These are phyloP conservation scores for Arthrobotrys pseudoclavata DNA, from an alignment of 2,329 filamentous ascomycete species.

Conservation along the genomic window DNA sequence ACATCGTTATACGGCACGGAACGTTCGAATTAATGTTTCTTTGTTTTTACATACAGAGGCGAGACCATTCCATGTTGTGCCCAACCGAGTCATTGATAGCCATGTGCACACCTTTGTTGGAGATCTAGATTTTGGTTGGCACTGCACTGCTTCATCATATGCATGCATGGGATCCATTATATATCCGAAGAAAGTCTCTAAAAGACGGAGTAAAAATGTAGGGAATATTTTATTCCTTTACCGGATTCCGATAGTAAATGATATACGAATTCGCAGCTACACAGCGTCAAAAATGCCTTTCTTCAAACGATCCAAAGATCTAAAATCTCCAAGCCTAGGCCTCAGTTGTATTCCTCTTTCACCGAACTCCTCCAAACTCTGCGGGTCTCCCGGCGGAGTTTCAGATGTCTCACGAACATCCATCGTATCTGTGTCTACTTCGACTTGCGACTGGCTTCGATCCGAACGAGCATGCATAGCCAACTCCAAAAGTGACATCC, in stretches of 20 bases:
- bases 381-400: not conserved
- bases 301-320: constrained; percentile 17
- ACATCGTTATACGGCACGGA: not conserved
- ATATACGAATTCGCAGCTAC: too few relatives aligned
- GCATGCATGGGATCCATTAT: too few relatives aligned
- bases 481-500: constrained; percentile 34
- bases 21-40: not conserved
- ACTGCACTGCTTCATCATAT: not conserved
- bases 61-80: not conserved
- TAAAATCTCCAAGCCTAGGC: not conserved
- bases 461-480: constrained; percentile 11
- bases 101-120: not conserved
- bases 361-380: not conserved
- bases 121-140: not conserved
- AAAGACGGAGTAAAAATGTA: too few relatives aligned
- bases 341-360: constrained; percentile 3
- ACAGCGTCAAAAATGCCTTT: constrained; percentile 5
- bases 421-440: constrained; percentile 2
- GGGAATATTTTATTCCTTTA: too few relatives aligned
- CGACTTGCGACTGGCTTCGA: constrained; percentile 21
- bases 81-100: not conserved
- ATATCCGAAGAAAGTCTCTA: too few relatives aligned
- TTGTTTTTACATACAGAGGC: not conserved
- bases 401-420: constrained; percentile 16
- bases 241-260: not conserved